These are phyloP conservation scores for Durio zibethinus DNA, from an alignment of 345 rosid genomes.

Conservation along the genomic window DNA sequence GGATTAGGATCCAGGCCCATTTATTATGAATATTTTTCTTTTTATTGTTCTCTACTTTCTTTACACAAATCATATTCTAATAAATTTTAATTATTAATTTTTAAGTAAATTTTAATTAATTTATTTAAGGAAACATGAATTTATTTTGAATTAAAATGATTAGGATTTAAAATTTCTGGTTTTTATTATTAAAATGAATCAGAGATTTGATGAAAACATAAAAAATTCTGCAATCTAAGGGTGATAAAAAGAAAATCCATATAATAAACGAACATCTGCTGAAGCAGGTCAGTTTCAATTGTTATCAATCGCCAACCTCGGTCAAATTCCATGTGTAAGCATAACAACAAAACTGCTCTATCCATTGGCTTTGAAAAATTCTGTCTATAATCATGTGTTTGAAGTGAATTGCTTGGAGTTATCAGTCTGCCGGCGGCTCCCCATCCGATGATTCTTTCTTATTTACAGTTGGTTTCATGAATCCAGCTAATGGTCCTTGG, in stretches of 20 bases:
- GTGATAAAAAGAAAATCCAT: no score
- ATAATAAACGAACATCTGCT: no score
- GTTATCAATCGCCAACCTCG: no score
- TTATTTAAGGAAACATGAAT: not conserved
- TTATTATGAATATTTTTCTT: not conserved
- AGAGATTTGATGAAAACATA: no score
- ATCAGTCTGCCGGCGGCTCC: slow-evolving; percentile 1
- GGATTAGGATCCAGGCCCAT: not conserved
- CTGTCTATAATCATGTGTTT: not conserved
- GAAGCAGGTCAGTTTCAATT: no score
- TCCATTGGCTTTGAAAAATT: slow-evolving; percentile 2
- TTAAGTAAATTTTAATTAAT: no score
- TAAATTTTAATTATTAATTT: no score
- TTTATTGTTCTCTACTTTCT: not conserved
- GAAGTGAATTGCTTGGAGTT: not conserved
- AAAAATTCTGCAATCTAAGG: no score
- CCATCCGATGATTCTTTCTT: slow-evolving; percentile 15
- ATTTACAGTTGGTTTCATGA: slow-evolving; percentile 22
- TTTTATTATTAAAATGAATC: not conserved
- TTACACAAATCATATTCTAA: not conserved
- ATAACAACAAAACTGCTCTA: not conserved
- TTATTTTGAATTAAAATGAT: not conserved
- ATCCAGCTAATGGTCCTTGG: slow-evolving; percentile 43
- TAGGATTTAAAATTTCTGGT: not conserved
- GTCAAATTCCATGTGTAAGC: not conserved